These are phyloP conservation scores for Gossypium herbaceum DNA, from an alignment of 345 rosid species.

Conservation along the genomic window DNA sequence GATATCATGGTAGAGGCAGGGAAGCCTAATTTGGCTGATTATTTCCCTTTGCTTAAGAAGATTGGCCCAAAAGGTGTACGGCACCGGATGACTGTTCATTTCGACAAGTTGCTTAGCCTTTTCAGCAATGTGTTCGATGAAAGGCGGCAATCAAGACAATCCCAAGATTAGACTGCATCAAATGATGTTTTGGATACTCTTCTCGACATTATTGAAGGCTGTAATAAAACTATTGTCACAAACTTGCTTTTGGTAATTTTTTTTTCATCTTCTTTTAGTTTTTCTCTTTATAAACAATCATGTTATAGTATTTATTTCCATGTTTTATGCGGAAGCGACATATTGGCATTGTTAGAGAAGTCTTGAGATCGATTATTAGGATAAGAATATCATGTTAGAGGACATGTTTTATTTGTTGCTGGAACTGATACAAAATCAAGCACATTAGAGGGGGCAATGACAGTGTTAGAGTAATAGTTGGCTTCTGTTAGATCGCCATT, in stretches of 20 bases:
- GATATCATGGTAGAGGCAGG: conserved; percentile 38
- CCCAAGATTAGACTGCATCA: background rate
- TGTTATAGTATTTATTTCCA: background rate
- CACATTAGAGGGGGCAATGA: conserved; percentile 58
- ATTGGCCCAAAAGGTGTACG: conserved; percentile 33
- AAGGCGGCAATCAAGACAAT: conserved; percentile 15
- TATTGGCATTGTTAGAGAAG: too few species aligned
- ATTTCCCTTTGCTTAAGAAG: conserved; percentile 33
- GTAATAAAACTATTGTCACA: conserved; percentile 13
- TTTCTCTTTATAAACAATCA: background rate
- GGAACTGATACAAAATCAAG: conserved; percentile 46
- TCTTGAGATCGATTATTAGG: too few species aligned
- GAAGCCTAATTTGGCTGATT: conserved; percentile 38
- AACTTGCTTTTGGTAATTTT: conserved; percentile 31
- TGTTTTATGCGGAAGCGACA: too few species aligned
- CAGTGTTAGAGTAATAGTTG: too few species aligned
- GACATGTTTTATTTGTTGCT: conserved; percentile 38
- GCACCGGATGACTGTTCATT: background rate
- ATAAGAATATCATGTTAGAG: background rate
- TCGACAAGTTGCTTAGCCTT: conserved; percentile 17
- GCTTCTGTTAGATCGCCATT: too few species aligned
- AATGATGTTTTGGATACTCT: conserved; percentile 35
- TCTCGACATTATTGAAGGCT: conserved; percentile 22
- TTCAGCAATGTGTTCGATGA: conserved; percentile 31
- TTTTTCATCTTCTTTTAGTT: background rate